Percentiles rank a stretch among this genome's conserved stretches.
Conservation (phyloP, 768 basidiomycete genomes). For the Amanita muscaria region DNA sequence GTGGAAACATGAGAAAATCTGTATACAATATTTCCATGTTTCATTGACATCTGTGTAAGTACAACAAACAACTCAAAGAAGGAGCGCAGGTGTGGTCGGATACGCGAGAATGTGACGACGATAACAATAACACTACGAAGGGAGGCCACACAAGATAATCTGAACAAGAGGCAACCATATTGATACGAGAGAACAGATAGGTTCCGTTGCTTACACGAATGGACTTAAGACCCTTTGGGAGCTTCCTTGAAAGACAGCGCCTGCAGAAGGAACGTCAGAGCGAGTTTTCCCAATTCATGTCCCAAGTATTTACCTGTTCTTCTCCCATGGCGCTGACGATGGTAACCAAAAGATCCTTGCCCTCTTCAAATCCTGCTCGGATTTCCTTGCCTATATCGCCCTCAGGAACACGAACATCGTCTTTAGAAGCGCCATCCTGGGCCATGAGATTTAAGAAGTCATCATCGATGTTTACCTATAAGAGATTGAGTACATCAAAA, state of each 20-base stretch:
- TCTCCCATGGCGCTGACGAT: slow-evolving; percentile 87
- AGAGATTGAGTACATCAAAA: slow-evolving; percentile 7
- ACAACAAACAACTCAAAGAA: neutral
- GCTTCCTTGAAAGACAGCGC: slow-evolving; percentile 87
- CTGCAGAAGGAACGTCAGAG: slow-evolving; percentile 22
- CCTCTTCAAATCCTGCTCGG: slow-evolving; percentile 60
- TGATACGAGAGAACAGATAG: neutral
- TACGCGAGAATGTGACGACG: neutral
- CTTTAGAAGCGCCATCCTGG: slow-evolving; percentile 70
- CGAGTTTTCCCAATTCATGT: neutral
- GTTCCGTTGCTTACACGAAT: neutral
- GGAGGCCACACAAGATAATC: neutral
- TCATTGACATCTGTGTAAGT: slow-evolving; percentile 2
- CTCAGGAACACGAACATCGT: slow-evolving; percentile 93
- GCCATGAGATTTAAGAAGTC: slow-evolving; percentile 94
- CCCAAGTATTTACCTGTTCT: slow-evolving; percentile 59
- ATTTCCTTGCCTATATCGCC: slow-evolving; percentile 72
- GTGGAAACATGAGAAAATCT: slow-evolving; percentile 16
- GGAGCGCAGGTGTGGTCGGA: slow-evolving; percentile 3
- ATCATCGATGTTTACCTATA: slow-evolving; percentile 82
- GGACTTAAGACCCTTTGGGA: slow-evolving; percentile 45
- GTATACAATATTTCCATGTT: neutral
- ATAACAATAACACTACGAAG: slow-evolving; percentile 2
- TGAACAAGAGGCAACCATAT: neutral
- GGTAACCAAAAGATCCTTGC: slow-evolving; percentile 84